Evolutionary conservation across 768 basidiomycete genomes (phyloP).

Genomic region (Paxillus involutus): DNA sequence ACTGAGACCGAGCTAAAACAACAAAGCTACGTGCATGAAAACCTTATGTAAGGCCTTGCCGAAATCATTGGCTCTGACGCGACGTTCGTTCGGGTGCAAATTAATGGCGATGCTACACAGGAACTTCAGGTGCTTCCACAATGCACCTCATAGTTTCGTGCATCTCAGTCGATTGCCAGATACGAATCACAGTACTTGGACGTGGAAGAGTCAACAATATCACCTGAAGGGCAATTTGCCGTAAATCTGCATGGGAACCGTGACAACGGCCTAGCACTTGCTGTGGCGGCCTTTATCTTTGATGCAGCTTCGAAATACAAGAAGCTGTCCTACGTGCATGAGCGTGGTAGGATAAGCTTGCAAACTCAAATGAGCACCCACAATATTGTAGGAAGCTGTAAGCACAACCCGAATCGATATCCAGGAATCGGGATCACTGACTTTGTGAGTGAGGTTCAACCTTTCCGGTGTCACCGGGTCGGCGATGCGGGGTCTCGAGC

Average conservation of each 20-base stretch:
- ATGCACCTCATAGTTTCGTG: too few relatives aligned
- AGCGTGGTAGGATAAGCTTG: not conserved
- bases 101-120: too few relatives aligned
- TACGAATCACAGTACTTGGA: not conserved
- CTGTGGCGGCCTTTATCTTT: not conserved
- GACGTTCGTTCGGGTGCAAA: too few relatives aligned
- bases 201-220: not conserved
- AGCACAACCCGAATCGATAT: not conserved
- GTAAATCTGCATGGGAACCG: not conserved
- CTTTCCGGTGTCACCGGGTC: too few relatives aligned
- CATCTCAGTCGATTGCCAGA: too few relatives aligned
- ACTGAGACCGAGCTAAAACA: too few relatives aligned
- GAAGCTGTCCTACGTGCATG: not conserved
- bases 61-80: too few relatives aligned
- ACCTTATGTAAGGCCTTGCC: too few relatives aligned
- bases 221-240: not conserved
- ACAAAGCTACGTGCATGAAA: too few relatives aligned
- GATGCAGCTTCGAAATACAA: not conserved
- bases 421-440: not conserved
- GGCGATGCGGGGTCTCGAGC: too few relatives aligned
- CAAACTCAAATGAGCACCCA: not conserved
- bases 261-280: not conserved
- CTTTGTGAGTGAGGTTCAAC: not conserved
- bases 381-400: not conserved
- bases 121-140: too few relatives aligned